These are phyloP conservation scores for Gossypium schwendimanii DNA, from an alignment of 441 rosid genomes.

Conservation along the genomic window DNA sequence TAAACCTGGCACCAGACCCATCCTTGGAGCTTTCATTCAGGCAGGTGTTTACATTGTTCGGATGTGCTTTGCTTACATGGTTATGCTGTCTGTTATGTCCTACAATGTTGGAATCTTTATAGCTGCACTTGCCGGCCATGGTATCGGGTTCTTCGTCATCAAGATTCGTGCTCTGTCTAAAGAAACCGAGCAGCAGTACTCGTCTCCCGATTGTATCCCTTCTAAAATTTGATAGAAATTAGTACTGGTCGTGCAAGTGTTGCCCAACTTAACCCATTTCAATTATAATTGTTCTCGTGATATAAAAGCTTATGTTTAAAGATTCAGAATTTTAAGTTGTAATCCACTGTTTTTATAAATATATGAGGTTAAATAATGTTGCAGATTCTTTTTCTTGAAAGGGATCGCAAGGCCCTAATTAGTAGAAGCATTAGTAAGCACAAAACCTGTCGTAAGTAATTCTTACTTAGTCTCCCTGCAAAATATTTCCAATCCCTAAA, in stretches of 20 bases:
- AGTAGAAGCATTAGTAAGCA: no score
- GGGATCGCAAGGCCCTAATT: no score
- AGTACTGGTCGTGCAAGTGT: no score
- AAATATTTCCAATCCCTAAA: no score
- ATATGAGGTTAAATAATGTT: no score
- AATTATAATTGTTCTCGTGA: neutral
- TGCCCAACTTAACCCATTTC: neutral
- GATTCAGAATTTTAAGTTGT: no score
- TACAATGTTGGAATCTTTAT: conserved; percentile 53
- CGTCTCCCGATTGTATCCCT: neutral
- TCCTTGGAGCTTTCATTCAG: conserved; percentile 12
- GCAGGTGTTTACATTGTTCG: conserved; percentile 25
- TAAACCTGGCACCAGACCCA: conserved; percentile 7
- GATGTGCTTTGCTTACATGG: conserved; percentile 46
- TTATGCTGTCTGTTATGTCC: conserved; percentile 61
- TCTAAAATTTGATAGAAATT: conserved; percentile 21
- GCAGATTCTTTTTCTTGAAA: no score
- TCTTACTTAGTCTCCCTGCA: no score
- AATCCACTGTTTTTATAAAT: no score
- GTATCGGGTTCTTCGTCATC: conserved; percentile 34
- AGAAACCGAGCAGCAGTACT: neutral
- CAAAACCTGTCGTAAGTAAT: no score
- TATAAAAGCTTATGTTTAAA: neutral
- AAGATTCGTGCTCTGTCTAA: conserved; percentile 27
- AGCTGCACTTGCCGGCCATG: conserved; percentile 45